Evolutionary conservation across 331 rosid species (phyloP), one percentile per base, ranked within the genome.

Genomic region (Erythrophleum ivorense): DNA sequence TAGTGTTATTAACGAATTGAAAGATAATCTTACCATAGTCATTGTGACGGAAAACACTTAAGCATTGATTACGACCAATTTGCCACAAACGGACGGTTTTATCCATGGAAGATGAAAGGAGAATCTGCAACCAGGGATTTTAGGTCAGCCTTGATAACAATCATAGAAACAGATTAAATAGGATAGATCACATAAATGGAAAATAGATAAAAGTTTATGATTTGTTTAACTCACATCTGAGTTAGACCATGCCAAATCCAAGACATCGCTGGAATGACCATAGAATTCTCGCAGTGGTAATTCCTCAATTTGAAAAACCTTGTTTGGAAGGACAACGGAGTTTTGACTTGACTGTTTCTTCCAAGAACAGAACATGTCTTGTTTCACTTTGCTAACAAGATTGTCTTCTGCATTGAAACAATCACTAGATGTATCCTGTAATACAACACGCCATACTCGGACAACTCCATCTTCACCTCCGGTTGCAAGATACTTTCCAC

Each of bases 391-490:
- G 34, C 65, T 57, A 29, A 77, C 82, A 7, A 81, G 76, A 71
- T 14, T 63, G 53, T 78, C 86, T 36, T 66, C 71, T 59, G 70
- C 73, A 3, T 55, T 18, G 40, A 84, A 79, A 72, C 73, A 81
- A 18, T 69, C 76, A 40, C 67, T 34, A 1, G 90, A 84, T 16
- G 57, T 81, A 36, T 86, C 88, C 40, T 63, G 36, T 38, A 68
- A 75, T 12, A 60, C 38, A 9, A 91, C 90, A 50, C 70, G 85
- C 93, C 92, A 89, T 58, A 91, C 54, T 19, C 93, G 71, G 1
- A 89, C 91, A 29, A 91, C 77, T 29, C 95, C 93, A 63, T 91
- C 95, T 83, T 89, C 95, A 16, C 95, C 95, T n/a, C 95, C 93
- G 16, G 87, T 89, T 6, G 93, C 95, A 34, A 91, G 79, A 73